Base-by-base conservation (phyloP, 805 yeast species). In the Suhomyces faveliae region DNA sequence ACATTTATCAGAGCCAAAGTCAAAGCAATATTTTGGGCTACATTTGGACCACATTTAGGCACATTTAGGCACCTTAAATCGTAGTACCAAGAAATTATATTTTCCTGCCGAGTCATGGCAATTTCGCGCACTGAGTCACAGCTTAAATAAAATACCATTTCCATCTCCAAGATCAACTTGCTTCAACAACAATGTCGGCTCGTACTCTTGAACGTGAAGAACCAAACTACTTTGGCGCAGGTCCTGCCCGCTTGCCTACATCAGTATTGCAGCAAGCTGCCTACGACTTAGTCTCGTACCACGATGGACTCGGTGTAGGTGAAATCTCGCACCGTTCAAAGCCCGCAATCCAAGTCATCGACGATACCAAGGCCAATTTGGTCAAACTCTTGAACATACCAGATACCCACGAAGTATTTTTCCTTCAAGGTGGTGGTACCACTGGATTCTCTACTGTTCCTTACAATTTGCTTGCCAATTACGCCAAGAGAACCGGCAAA, bases 391-490 rank as follows among this genome's bases (percentile, higher is more conserved):
- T 90, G 63, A 62, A 74, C 49, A 81, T 94, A 43, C 98, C 98
- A 25, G 96, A 88, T 51, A 85, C 96, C 25, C 96, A 94, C 65
- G 97, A 90, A 66, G 92, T 92, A 1, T 85, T 94, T 64, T 94
- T 92, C 71, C 68, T 92, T 70, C 99, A 94, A 73, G 98, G 99
- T 55, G 99, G 99, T 53, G 99, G 98, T 51, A 92, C 98, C 45
- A 86, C 90, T 24, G 98, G 97, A 5, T 94, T 94, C 58, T 87
- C 98, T 3, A 83, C 96, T 4, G 77, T 89, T 42, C 89, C 89
- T 9, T 82, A 91, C 58, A 92, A 91, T 64, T 65, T 94, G 67
- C 65, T 86, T 51, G 96, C 96, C 21, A 75, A 85, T 17, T 81
- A 79, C 66, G 86, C 85, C 40, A 81, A 81, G 55, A 83, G 77